Evolutionary conservation across 2,329 filamentous ascomycete species (phyloP).

Genomic region (Curvularia lunata): DNA sequence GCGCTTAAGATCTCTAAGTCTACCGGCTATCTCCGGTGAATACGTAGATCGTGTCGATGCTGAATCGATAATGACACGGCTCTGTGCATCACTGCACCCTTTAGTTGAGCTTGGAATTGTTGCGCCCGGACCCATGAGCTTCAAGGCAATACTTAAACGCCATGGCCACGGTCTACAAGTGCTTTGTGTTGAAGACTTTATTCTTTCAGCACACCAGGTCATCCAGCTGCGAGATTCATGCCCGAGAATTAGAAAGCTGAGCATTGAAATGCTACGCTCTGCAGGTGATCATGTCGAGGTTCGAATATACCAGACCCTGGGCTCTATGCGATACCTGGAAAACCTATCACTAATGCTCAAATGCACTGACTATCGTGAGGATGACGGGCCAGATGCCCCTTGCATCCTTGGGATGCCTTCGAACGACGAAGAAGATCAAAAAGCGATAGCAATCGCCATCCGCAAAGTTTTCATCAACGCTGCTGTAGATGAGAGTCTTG

Average conservation of each 20-base stretch:
- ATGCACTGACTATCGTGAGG: background rate
- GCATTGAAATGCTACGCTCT: background rate
- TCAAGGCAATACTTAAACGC: background rate
- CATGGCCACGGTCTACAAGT: background rate
- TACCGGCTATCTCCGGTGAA: background rate
- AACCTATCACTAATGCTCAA: background rate
- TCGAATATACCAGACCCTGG: background rate
- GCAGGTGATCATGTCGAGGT: background rate
- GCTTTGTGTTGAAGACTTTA: background rate
- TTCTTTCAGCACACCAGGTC: background rate
- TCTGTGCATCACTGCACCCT: background rate
- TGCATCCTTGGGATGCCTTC: background rate
- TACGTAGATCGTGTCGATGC: background rate
- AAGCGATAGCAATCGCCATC: background rate
- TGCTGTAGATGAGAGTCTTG: background rate
- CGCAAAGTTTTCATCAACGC: background rate
- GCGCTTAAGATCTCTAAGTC: background rate
- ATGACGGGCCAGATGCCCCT: background rate
- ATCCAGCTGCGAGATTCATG: background rate
- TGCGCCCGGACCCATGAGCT: background rate
- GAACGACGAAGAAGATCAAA: background rate
- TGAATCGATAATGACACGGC: background rate
- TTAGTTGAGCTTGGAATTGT: background rate
- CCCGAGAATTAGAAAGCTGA: background rate
- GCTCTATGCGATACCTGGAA: background rate